Base-by-base conservation (phyloP, 495 filamentous ascomycete species). In the Aspergillus biplanus region DNA sequence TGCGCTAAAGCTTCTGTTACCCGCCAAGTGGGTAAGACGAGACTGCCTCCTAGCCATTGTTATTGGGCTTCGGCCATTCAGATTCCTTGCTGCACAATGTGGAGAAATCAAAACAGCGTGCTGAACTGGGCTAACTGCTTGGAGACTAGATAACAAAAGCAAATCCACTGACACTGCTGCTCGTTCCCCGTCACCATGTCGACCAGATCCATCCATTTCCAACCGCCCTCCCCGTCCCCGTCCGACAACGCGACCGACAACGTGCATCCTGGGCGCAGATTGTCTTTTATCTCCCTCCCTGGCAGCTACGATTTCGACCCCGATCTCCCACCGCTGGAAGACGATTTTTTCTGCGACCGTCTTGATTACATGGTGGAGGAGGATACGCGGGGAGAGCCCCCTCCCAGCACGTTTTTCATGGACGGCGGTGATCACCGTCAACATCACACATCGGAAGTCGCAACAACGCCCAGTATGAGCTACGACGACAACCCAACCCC, bases 301-400 rank as follows among this genome's bases (percentile, higher is more conserved):
- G 71, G 69, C 55, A 67, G 66, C 60, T 76, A 75, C 60, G 73
- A 75, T 31, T 74, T 70, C 3, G 75, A 75, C 50, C 67, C 74
- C 33, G 73, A 77, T 6, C 64, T 73, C 16, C 75, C 73, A 58
- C 66, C 73, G 16, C 68, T 78, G 53, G 69, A 80, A 69, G 76
- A 72, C 64, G 72, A 72, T 57, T 74, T 78, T 54, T 67, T 78
- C 55, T 67, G 71, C 58, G 63, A 64, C 49, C 62, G 71, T 33
- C 49, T 69, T 52, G 71, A 71, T 71, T 75, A 72, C 63, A 78
- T 77, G 76, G 71, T 53, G 62, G 63, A 72, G 64, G 73, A 73
- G 64, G 72, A 75, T 67, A 66, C 69, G 66, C 69, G 65, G 72
- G 72, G 70, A 63, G 68, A 52, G 54, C 47, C 55, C 37, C 64